phyloP scores from a whole-genome alignment of 2,329 filamentous ascomycete genomes.

The Alternaria viburni region DNA sequence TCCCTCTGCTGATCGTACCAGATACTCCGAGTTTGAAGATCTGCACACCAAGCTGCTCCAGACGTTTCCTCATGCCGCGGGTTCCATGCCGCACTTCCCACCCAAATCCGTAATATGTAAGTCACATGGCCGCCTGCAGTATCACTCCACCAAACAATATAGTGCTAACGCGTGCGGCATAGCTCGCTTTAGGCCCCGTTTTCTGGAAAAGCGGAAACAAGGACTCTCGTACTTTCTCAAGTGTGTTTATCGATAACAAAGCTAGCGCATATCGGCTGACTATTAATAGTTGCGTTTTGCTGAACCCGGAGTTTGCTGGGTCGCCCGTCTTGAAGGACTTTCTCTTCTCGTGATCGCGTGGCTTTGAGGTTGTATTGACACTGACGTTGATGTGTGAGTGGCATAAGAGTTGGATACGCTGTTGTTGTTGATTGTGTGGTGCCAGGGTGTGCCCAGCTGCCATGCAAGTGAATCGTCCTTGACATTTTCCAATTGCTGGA shows the following conservation, averaged over 20 bases:
- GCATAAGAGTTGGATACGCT: not conserved
- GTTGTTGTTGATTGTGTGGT: not conserved
- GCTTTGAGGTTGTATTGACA: not conserved
- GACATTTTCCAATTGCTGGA: not conserved
- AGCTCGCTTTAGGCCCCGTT: conserved; percentile 76
- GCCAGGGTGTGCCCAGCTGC: not conserved
- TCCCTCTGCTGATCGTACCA: conserved; percentile 34
- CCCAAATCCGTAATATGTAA: conserved; percentile 89
- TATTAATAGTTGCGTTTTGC: conserved; percentile 74
- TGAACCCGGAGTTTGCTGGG: conserved; percentile 92
- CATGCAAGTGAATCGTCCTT: not conserved
- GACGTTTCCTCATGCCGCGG: conserved; percentile 83
- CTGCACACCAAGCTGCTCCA: conserved; percentile 74
- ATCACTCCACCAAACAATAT: conserved; percentile 31
- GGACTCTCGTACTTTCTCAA: conserved; percentile 93
- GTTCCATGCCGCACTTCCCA: conserved; percentile 86
- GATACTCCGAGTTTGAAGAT: conserved; percentile 94
- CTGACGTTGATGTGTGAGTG: not conserved
- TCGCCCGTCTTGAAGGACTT: conserved; percentile 93
- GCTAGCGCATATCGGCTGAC: conserved; percentile 37
- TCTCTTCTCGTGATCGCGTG: conserved; percentile 64
- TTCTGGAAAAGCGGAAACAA: conserved; percentile 81
- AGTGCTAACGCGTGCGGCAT: conserved; percentile 17
- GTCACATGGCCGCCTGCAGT: conserved; percentile 29
- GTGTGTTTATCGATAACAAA: conserved; percentile 59